phyloP scores from a whole-genome alignment of 2,329 filamentous ascomycete species.

The Colletotrichum sp. region DNA sequence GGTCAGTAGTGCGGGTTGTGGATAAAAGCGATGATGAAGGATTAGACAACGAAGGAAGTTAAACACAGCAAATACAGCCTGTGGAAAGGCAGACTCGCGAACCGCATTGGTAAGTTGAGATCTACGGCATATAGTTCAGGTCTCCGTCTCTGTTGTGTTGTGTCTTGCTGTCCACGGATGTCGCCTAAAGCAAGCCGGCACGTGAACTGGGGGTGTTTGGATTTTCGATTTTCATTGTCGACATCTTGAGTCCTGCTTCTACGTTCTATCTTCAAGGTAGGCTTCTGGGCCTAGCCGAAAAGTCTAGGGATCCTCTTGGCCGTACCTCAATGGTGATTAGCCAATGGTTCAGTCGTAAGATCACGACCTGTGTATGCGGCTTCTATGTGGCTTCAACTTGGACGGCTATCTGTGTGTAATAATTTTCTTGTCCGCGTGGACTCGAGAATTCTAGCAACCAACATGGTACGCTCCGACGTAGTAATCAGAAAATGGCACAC shows the following conservation, averaged over 20 bases:
- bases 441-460: neutral
- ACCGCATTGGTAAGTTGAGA: neutral
- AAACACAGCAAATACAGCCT: neutral
- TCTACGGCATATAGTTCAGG: neutral
- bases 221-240: neutral
- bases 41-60: neutral
- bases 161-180: neutral
- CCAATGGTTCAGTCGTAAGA: rapidly evolving
- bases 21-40: neutral
- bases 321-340: neutral
- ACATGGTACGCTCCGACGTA: neutral
- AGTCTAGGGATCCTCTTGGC: neutral
- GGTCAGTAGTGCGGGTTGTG: neutral
- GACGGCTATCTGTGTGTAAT: neutral
- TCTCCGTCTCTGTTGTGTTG: neutral
- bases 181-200: neutral
- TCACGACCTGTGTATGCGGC: neutral
- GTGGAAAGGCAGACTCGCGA: neutral
- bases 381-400: neutral
- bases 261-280: neutral
- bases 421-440: neutral
- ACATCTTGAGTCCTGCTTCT: neutral
- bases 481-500: neutral
- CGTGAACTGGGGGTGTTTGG: neutral
- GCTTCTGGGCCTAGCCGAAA: neutral